These are phyloP conservation scores for Chaetomium cochliodes DNA, from an alignment of 495 filamentous ascomycete species.

Conservation along the genomic window DNA sequence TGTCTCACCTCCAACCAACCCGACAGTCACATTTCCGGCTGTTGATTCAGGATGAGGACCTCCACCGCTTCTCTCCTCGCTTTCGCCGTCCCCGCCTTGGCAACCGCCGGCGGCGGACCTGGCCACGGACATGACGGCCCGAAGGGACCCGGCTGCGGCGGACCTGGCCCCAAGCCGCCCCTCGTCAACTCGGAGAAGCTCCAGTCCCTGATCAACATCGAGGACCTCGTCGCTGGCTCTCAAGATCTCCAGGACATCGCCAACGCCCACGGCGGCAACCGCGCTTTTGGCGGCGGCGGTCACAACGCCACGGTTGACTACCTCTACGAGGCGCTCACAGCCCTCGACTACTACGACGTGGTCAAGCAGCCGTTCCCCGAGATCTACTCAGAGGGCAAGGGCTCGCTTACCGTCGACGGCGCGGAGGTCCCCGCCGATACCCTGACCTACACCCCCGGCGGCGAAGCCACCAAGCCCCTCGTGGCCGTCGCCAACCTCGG, in stretches of 20 bases:
- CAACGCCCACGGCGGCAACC: constrained; percentile 41
- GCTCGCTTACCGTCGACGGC: constrained; percentile 40
- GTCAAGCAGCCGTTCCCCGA: constrained; percentile 56
- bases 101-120: constrained; percentile 11
- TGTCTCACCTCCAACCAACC: background rate
- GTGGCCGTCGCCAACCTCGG: constrained; percentile 55
- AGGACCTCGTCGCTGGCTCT: constrained; percentile 44
- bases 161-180: constrained; percentile 11
- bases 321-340: constrained; percentile 52
- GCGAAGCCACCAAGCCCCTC: constrained; percentile 45
- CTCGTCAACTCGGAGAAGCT: constrained; percentile 29
- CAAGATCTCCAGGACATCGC: constrained; percentile 48
- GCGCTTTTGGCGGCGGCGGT: constrained; percentile 59
- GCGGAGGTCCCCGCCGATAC: constrained; percentile 25
- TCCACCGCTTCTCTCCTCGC: constrained; percentile 15
- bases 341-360: constrained; percentile 58
- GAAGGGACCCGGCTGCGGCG: background rate
- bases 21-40: background rate
- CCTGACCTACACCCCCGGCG: constrained; percentile 47
- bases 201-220: constrained; percentile 41
- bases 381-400: constrained; percentile 36
- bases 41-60: constrained; percentile 23
- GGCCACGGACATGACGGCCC: background rate
- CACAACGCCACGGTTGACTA: constrained; percentile 66
- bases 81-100: constrained; percentile 15